Evolutionary conservation across 352 stramenopile genomes (phyloP).

Genomic region (Pythium coloratum): DNA sequence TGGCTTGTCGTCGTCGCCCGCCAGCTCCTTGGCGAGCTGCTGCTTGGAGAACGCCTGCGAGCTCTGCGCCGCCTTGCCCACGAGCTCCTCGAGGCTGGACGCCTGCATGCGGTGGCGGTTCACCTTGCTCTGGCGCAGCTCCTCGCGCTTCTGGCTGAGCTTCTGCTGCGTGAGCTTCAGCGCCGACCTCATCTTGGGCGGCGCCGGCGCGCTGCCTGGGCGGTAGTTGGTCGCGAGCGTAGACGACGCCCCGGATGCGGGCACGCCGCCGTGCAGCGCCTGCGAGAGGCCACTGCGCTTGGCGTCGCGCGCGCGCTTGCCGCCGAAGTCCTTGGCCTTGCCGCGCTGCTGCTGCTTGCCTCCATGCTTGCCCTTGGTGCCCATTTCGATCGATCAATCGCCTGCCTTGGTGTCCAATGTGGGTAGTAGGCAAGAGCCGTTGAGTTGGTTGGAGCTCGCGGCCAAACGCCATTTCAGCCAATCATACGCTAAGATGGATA

Average conservation of each 20-base stretch:
- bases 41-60: slow-evolving; percentile 45
- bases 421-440: neutral
- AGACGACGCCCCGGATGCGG: neutral
- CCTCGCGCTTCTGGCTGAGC: slow-evolving; percentile 62
- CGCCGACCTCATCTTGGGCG: slow-evolving; percentile 30
- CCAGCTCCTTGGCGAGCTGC: slow-evolving; percentile 25
- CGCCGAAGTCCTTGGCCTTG: slow-evolving; percentile 21
- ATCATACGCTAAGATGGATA: neutral
- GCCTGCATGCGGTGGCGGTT: slow-evolving; percentile 40
- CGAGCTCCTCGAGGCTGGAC: slow-evolving; percentile 55
- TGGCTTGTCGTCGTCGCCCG: slow-evolving; percentile 22
- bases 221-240: slow-evolving; percentile 13
- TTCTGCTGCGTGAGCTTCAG: slow-evolving; percentile 48
- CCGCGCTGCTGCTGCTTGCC: slow-evolving; percentile 6
- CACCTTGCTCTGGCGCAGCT: slow-evolving; percentile 56
- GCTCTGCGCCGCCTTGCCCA: slow-evolving; percentile 42
- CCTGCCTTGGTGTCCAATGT: neutral
- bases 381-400: slow-evolving; percentile 7
- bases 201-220: slow-evolving; percentile 23
- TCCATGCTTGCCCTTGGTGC: slow-evolving; percentile 22
- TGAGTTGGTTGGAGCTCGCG: slow-evolving; percentile 3
- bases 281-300: slow-evolving; percentile 25
- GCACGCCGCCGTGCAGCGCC: slow-evolving; percentile 10
- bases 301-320: slow-evolving; percentile 13
- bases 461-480: slow-evolving; percentile 5